Evolutionary conservation across 768 basidiomycete species (phyloP).

Genomic region (Lentinula lateritia): DNA sequence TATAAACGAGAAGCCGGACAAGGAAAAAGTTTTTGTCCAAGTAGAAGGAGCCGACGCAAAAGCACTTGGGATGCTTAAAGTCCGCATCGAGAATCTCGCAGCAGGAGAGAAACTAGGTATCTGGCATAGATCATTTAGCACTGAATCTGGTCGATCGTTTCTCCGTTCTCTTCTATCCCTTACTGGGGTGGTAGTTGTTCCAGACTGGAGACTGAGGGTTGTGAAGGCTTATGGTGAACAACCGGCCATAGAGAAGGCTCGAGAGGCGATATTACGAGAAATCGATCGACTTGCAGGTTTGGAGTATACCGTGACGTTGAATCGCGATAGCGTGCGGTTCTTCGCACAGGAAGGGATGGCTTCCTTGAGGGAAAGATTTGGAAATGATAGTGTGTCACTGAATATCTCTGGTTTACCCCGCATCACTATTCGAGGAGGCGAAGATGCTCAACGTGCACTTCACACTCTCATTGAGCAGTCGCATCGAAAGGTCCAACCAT

Average conservation of each 20-base stretch:
- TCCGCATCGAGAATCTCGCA: constrained; percentile 50
- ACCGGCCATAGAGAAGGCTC: constrained; percentile 32
- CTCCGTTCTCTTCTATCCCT: constrained; percentile 24
- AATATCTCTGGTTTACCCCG: constrained; percentile 29
- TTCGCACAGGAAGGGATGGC: constrained; percentile 47
- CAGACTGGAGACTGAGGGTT: constrained; percentile 37
- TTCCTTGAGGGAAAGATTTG: constrained; percentile 45
- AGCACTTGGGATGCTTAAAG: constrained; percentile 51
- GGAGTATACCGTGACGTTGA: constrained; percentile 34
- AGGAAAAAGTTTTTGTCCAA: constrained; percentile 19
- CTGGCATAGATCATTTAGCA: constrained; percentile 44
- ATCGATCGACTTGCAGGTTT: constrained; percentile 40
- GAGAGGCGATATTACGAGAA: constrained; percentile 39
- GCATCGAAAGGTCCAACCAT: constrained; percentile 13
- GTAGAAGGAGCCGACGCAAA: constrained; percentile 49
- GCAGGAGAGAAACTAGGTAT: constrained; percentile 37
- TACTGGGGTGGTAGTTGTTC: constrained; percentile 38
- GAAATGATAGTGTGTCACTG: constrained; percentile 48
- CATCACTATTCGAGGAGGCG: constrained; percentile 50
- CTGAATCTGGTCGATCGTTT: constrained; percentile 24
- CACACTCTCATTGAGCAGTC: constrained; percentile 39
- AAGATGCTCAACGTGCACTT: constrained; percentile 46
- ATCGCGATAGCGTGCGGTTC: constrained; percentile 36
- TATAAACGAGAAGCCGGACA: constrained; percentile 16
- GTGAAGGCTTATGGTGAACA: constrained; percentile 44